Percentiles rank a stretch among this genome's conserved stretches.
These are phyloP conservation scores for Cladophialophora chaetospira DNA, from an alignment of 2,329 filamentous ascomycete genomes.

Conservation along the genomic window DNA sequence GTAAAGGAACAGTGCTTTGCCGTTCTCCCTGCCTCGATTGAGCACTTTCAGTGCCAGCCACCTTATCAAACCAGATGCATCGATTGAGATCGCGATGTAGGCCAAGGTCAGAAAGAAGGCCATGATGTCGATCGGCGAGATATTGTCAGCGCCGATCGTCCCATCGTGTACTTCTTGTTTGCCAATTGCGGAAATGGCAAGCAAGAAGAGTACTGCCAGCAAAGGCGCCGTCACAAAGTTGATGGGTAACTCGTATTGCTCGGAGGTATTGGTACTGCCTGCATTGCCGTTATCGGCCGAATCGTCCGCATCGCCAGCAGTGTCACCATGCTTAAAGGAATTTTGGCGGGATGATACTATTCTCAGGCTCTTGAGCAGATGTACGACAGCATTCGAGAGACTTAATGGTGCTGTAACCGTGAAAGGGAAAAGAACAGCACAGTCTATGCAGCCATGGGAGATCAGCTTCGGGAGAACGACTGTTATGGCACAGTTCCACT, in stretches of 20 bases:
- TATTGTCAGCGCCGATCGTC: constrained; percentile 65
- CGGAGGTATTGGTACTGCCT: constrained; percentile 19
- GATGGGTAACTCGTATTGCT: constrained; percentile 62
- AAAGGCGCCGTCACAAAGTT: constrained; percentile 72
- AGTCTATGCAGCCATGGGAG: neutral
- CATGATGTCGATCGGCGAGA: constrained; percentile 73
- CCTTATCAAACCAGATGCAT: constrained; percentile 71
- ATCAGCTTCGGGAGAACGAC: neutral
- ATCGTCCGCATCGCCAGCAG: too few relatives aligned
- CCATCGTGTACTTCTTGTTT: constrained; percentile 68
- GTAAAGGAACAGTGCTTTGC: constrained; percentile 70
- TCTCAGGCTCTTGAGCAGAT: constrained; percentile 50
- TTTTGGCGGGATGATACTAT: constrained; percentile 53
- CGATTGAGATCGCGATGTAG: constrained; percentile 76
- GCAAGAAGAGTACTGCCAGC: constrained; percentile 69
- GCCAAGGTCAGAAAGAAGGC: constrained; percentile 72
- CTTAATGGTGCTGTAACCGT: neutral
- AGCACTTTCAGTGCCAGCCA: constrained; percentile 71
- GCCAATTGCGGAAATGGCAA: constrained; percentile 70
- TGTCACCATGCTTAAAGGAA: constrained; percentile 37
- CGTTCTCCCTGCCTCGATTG: constrained; percentile 66
- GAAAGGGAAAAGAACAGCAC: neutral
- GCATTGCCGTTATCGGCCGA: too few relatives aligned
- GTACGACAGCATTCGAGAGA: constrained; percentile 50
- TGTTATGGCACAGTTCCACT: constrained; percentile 40